Evolutionary conservation across 2,329 filamentous ascomycete genomes (phyloP).

Genomic region (Purpureocillium lavendulum): DNA sequence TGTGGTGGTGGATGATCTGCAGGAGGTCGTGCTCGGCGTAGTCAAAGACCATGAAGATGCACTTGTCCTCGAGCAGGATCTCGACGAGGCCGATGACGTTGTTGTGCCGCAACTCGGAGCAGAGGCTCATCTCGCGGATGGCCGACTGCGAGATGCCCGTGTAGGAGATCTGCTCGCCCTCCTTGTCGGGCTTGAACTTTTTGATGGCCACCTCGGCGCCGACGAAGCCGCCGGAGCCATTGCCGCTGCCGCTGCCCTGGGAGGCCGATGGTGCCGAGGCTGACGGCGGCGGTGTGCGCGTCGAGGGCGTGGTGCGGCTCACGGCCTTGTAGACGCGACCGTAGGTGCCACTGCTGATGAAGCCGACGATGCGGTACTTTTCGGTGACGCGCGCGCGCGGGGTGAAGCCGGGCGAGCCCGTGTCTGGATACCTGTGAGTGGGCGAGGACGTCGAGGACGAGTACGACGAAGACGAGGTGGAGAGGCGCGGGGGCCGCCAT

Average conservation of each 20-base stretch:
- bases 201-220: constrained; percentile 90
- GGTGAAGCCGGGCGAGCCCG: constrained; percentile 47
- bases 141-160: constrained; percentile 97
- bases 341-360: constrained; percentile 97
- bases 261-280: constrained; percentile 1
- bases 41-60: constrained; percentile 99
- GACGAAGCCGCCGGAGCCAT: constrained; percentile 38
- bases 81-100: constrained; percentile 90
- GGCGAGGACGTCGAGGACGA: constrained; percentile 23
- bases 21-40: constrained; percentile 96
- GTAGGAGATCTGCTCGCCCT: constrained; percentile 89
- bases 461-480: constrained; percentile 6
- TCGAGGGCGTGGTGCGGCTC: constrained; percentile 36
- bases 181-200: constrained; percentile 99
- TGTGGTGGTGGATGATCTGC: constrained; percentile 98
- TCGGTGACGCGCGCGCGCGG: constrained; percentile 85
- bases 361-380: constrained; percentile 92
- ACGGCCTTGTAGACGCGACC: constrained; percentile 95
- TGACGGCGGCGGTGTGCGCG: background rate
- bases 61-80: constrained; percentile 96
- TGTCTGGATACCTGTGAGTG: constrained; percentile 41
- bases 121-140: constrained; percentile 94
- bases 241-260: constrained; percentile 3
- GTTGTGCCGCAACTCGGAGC: constrained; percentile 78
- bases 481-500: no score